Evolutionary conservation across 2,329 filamentous ascomycete genomes (phyloP).

Genomic region (Keithomyces neogunnii): DNA sequence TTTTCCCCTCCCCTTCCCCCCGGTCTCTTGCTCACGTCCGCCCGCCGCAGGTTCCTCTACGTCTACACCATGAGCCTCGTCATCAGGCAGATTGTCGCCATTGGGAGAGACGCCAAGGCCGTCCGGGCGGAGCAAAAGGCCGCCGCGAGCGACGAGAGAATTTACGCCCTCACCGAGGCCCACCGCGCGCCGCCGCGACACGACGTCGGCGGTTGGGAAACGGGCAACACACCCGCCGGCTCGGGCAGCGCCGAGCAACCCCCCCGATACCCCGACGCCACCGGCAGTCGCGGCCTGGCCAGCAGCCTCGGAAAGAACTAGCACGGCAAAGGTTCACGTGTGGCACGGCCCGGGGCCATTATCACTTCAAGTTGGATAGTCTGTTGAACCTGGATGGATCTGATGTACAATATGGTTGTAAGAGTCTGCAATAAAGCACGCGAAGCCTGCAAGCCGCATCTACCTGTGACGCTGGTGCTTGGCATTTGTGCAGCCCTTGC

Average conservation of each 20-base stretch:
- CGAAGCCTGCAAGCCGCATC: too few species aligned
- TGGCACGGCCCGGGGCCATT: too few species aligned
- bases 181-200: background rate
- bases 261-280: background rate
- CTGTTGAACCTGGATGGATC: too few species aligned
- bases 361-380: too few species aligned
- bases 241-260: background rate
- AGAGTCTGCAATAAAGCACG: too few species aligned
- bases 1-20: background rate
- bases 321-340: too few species aligned
- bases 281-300: background rate
- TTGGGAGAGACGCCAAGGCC: background rate
- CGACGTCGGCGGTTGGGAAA: too few species aligned
- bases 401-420: too few species aligned
- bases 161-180: background rate
- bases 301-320: background rate
- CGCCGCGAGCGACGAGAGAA: background rate
- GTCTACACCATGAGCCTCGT: background rate
- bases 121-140: background rate
- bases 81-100: background rate
- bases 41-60: background rate
- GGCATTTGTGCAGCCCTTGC: too few species aligned
- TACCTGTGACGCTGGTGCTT: too few species aligned
- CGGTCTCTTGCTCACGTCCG: background rate
- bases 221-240: background rate